Conservation (phyloP, 129 eudicot genomes). For the Calendula officinalis region DNA sequence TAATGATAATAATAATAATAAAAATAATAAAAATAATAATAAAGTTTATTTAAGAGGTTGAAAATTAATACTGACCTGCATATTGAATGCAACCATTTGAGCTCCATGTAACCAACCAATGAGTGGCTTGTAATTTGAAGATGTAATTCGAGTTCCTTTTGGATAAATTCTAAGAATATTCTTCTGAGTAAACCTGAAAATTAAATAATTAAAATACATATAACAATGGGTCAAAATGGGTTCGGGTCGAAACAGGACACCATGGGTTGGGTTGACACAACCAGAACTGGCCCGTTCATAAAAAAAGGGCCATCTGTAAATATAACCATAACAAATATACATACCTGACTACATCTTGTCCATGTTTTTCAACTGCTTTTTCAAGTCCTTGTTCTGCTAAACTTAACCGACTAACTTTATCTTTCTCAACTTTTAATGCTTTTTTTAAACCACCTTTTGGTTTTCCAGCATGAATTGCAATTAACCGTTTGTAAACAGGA, state of each 20-base stretch:
- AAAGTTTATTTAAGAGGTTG: constrained; percentile 4
- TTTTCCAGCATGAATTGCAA: constrained; percentile 49
- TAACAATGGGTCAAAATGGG: constrained; percentile 5
- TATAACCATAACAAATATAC: not conserved
- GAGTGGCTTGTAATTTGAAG: constrained; percentile 81
- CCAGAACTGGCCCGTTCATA: not conserved
- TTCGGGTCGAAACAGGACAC: not conserved
- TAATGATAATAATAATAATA: not conserved
- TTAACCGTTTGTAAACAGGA: constrained; percentile 40
- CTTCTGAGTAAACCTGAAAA: constrained; percentile 68
- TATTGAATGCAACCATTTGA: constrained; percentile 94
- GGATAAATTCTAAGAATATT: constrained; percentile 79
- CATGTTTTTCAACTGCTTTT: constrained; percentile 38
- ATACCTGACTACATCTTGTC: constrained; percentile 45
- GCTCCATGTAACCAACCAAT: constrained; percentile 92
- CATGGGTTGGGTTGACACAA: not conserved
- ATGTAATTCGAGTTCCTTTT: constrained; percentile 68
- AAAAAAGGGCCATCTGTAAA: not conserved
- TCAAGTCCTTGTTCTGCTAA: constrained; percentile 44
- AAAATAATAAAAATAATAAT: not conserved
- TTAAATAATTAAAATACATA: constrained; percentile 11
- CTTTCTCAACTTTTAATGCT: constrained; percentile 38
- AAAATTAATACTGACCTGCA: constrained; percentile 57
- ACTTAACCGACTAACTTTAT: constrained; percentile 38
- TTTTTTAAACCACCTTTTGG: constrained; percentile 41